Evolutionary conservation across 208 protist genomes (phyloP), one percentile per base, ranked within the genome.

Genomic region (Leishmania major): DNA sequence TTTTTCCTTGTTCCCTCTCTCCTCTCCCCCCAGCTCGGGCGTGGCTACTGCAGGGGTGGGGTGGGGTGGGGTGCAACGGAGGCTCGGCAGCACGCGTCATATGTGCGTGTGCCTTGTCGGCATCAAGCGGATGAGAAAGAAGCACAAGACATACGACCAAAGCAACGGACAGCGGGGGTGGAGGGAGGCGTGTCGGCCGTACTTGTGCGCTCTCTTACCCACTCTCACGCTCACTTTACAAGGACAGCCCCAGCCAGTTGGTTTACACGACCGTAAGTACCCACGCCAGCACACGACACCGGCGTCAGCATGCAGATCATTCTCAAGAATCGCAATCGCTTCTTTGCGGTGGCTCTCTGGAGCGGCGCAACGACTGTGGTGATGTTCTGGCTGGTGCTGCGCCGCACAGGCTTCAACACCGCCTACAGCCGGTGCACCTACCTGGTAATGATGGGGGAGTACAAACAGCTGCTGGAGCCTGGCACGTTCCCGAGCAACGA

Each of bases 361-460:
- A 92, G 90, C 70, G 92, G 91, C 15, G 88, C 87, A 57, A 90
- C 88, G 35, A 92, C 84, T 22, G 84, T 93, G 17, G 79, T 94
- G 28, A 93, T 95, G 89, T 92, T 93, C 57, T 97, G 94, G 94
- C 84, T 97, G 1, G 89, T 93, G 59, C 43, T 95, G 31, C 94
- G 94, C 17, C 91, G 92, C 81, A 88, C 89, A 31, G 94, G 94
- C 69, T 97, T 97, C 86, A 93, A 91, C 89, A 97, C 92, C 0
- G 77, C 86, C 55, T 97, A 95, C 81, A 94, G 88, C 76, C 91
- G 93, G 45, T 92, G 87, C 87, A 89, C 78, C 25, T 97, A 96
- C 77, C 80, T 96, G 28, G 91, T 92, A 25, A 94, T 94, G 92
- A 90, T 93, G 89, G 94, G 92, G 8, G 94, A 97, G 78, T 97